Evolutionary conservation across 2,329 filamentous ascomycete genomes (phyloP).

Genomic region (Coccinonectria pachysandricola): DNA sequence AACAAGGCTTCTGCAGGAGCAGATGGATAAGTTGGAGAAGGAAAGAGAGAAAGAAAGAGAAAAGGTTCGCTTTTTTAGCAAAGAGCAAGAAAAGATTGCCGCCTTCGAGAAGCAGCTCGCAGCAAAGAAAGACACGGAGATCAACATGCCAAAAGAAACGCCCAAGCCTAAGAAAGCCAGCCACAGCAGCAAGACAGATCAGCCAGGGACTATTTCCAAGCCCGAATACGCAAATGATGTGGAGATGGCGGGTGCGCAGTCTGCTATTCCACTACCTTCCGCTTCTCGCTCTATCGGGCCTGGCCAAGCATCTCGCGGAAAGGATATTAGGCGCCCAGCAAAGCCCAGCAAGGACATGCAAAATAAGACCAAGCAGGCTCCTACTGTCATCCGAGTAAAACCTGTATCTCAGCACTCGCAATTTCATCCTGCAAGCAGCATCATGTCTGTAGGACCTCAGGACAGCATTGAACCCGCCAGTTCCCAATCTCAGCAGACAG

Average conservation of each 20-base stretch:
- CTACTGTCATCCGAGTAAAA: constrained; percentile 61
- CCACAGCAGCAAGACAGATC: constrained; percentile 41
- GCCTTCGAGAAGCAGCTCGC: constrained; percentile 43
- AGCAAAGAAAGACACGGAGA: constrained; percentile 43
- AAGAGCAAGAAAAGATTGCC: constrained; percentile 45
- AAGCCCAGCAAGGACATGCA: constrained; percentile 52
- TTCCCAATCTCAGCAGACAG: constrained; percentile 35
- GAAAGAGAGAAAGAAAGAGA: constrained; percentile 60
- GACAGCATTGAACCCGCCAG: constrained; percentile 24
- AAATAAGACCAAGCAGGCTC: constrained; percentile 53
- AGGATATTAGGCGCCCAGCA: constrained; percentile 47
- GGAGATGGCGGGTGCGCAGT: constrained; percentile 47
- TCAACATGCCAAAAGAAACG: constrained; percentile 28
- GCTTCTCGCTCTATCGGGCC: constrained; percentile 41
- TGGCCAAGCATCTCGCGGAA: constrained; percentile 37
- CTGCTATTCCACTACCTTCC: constrained; percentile 49
- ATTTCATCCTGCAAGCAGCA: constrained; percentile 47
- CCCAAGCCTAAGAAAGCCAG: constrained; percentile 38
- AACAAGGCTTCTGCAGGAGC: constrained; percentile 48
- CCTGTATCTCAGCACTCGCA: constrained; percentile 53
- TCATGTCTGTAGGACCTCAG: constrained; percentile 46
- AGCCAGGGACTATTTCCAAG: constrained; percentile 20
- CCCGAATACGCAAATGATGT: constrained; percentile 30
- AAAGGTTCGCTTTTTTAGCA: constrained; percentile 50
- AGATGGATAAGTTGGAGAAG: constrained; percentile 54